Evolutionary conservation across 2,329 filamentous ascomycete genomes (phyloP).

Genomic region (Colletotrichum sp.): DNA sequence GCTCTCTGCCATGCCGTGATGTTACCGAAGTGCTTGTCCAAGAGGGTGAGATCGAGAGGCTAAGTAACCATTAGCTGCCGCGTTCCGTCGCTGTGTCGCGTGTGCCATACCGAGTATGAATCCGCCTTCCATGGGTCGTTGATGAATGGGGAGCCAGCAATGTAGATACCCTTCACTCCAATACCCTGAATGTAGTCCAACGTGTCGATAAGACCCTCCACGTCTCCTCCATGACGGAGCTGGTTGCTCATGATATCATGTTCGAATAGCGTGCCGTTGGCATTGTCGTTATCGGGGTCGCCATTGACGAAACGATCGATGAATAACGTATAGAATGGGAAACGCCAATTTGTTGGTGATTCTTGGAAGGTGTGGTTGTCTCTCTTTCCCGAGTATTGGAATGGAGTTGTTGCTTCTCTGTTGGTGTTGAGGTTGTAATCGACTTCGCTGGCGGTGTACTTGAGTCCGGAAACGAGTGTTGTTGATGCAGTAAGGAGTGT

Average conservation of each 20-base stretch:
- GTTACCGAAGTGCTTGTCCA: conserved; percentile 67
- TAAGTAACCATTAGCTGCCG: conserved; percentile 27
- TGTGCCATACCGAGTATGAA: conserved; percentile 48
- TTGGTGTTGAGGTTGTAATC: conserved; percentile 69
- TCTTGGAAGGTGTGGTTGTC: conserved; percentile 54
- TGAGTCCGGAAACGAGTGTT: conserved; percentile 32
- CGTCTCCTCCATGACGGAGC: conserved; percentile 67
- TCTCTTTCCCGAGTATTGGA: conserved; percentile 64
- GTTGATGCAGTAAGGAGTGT: conserved; percentile 18
- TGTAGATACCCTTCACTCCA: conserved; percentile 67
- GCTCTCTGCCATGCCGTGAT: conserved; percentile 62
- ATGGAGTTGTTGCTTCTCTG: conserved; percentile 55
- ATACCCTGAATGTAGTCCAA: conserved; percentile 70
- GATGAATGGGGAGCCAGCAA: conserved; percentile 68
- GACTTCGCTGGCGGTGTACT: conserved; percentile 32
- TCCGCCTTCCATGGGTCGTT: conserved; percentile 70
- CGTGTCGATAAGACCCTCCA: conserved; percentile 61
- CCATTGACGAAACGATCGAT: conserved; percentile 70
- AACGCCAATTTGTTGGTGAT: conserved; percentile 67
- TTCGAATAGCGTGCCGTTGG: conserved; percentile 65
- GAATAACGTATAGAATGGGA: conserved; percentile 70
- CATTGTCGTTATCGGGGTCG: conserved; percentile 67
- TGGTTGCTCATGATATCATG: conserved; percentile 66
- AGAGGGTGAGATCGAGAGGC: conserved; percentile 64
- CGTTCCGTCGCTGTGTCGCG: background rate